Evolutionary conservation across 1,284 basidiomycete genomes (phyloP).

Genomic region (Trichosporon coremiiforme): DNA sequence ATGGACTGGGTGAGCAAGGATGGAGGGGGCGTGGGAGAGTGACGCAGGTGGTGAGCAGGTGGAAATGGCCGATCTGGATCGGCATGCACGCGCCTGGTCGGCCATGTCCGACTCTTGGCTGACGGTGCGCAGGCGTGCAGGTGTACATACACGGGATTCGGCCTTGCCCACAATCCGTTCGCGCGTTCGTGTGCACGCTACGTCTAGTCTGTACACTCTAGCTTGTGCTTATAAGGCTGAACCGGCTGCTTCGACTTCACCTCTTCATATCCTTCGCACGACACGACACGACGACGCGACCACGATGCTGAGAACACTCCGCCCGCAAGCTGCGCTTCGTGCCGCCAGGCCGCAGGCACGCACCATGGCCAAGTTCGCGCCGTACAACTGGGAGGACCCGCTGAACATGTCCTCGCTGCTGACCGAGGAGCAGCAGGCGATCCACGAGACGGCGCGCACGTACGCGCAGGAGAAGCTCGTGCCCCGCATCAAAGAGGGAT

Average conservation of each 20-base stretch:
- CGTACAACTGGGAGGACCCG: slow-evolving; percentile 79
- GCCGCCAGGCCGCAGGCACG: background rate
- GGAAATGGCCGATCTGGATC: background rate
- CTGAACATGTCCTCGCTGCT: slow-evolving; percentile 73
- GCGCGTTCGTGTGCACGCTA: slow-evolving; percentile 2
- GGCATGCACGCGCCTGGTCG: background rate
- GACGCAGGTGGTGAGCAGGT: background rate
- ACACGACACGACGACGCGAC: background rate
- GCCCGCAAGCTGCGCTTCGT: background rate
- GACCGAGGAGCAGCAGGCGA: slow-evolving; percentile 86
- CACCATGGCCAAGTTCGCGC: slow-evolving; percentile 55
- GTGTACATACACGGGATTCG: background rate
- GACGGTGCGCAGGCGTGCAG: background rate
- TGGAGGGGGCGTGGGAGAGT: background rate
- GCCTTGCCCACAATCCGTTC: slow-evolving; percentile 9
- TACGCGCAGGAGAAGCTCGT: slow-evolving; percentile 85
- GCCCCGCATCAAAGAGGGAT: slow-evolving; percentile 83
- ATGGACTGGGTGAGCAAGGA: background rate
- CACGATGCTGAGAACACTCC: slow-evolving; percentile 9
- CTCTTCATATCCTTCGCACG: background rate
- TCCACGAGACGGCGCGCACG: slow-evolving; percentile 77
- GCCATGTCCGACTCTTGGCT: background rate
- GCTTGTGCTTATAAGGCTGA: background rate
- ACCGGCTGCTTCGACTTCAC: background rate
- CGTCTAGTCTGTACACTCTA: background rate